Conservation (phyloP, 2,329 filamentous ascomycete genomes). For the Diaporthe eres region DNA sequence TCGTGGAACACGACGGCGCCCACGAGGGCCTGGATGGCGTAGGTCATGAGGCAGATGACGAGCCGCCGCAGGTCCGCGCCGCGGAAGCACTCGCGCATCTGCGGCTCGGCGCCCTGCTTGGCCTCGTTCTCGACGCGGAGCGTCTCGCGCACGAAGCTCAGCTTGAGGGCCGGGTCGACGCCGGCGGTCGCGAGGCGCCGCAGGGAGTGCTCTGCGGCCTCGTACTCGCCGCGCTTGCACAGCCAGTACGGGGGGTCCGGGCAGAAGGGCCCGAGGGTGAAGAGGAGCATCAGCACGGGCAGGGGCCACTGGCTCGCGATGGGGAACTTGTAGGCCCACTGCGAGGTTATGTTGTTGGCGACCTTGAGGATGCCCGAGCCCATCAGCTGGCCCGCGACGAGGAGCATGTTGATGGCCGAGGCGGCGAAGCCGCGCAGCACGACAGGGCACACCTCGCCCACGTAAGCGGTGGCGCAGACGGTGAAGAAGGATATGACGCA, state of each 20-base stretch:
- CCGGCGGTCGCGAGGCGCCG: conserved; percentile 28
- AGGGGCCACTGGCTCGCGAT: conserved; percentile 37
- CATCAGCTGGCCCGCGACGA: conserved; percentile 51
- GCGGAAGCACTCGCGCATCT: conserved; percentile 47
- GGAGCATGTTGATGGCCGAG: conserved; percentile 50
- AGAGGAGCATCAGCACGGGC: conserved; percentile 35
- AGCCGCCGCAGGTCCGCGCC: conserved; percentile 47
- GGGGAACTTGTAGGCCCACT: conserved; percentile 36
- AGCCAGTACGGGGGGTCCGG: conserved; percentile 39
- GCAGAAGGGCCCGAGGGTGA: conserved; percentile 14
- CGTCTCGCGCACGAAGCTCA: conserved; percentile 50
- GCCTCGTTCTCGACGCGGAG: conserved; percentile 45
- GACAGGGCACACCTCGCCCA: conserved; percentile 50
- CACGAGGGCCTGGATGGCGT: conserved; percentile 49
- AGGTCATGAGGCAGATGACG: conserved; percentile 45
- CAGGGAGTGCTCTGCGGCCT: conserved; percentile 26
- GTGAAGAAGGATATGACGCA: conserved; percentile 61
- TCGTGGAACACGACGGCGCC: conserved; percentile 48
- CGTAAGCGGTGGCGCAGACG: conserved; percentile 52
- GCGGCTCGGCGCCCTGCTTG: conserved; percentile 38
- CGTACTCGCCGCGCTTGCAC: conserved; percentile 33
- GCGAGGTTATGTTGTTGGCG: conserved; percentile 11
- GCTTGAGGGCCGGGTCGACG: conserved; percentile 46
- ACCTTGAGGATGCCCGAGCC: conserved; percentile 41
- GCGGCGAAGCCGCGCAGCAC: conserved; percentile 49